Evolutionary conservation across 306 rosid genomes (phyloP).

Genomic region (Dicorynia guianensis): DNA sequence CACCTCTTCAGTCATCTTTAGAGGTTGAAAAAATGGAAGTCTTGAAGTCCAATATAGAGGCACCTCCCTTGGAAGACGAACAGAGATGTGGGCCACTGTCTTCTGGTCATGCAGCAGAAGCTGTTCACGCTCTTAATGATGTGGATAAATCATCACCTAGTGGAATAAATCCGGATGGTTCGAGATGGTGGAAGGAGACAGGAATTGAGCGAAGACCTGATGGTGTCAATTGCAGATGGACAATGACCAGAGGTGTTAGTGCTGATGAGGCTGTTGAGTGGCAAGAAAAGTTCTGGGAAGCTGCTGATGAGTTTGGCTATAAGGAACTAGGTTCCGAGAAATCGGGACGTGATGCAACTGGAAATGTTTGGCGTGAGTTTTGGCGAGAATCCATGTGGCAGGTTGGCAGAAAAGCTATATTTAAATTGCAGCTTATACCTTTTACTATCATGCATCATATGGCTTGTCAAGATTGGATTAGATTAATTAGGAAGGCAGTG

Average conservation of each 20-base stretch:
- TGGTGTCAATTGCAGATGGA: conserved; percentile 91
- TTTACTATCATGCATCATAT: conserved; percentile 10
- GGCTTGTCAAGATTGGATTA: conserved; percentile 11
- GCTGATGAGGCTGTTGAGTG: conserved; percentile 78
- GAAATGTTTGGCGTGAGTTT: conserved; percentile 93
- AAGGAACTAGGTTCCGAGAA: conserved; percentile 99
- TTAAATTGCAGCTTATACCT: conserved; percentile 2
- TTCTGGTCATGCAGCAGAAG: conserved; percentile 74
- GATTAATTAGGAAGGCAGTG: neutral
- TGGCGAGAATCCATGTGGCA: conserved; percentile 89
- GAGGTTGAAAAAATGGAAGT: conserved; percentile 57
- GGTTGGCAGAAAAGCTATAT: conserved; percentile 56
- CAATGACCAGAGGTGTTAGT: conserved; percentile 84
- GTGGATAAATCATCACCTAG: conserved; percentile 42
- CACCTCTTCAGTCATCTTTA: conserved; percentile 75
- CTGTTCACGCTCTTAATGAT: conserved; percentile 67
- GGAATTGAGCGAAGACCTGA: conserved; percentile 87
- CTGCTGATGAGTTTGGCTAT: conserved; percentile 86
- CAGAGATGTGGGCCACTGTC: conserved; percentile 56
- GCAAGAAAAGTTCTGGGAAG: conserved; percentile 98
- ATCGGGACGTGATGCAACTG: conserved; percentile 85
- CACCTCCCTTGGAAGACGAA: conserved; percentile 64
- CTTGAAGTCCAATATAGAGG: conserved; percentile 45
- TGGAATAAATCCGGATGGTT: conserved; percentile 77
- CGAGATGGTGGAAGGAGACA: conserved; percentile 89